Percentiles rank a stretch among this genome's conserved stretches.
Evolutionary conservation across 164 flowering plant genomes (phyloP).

Genomic region (Aristolochia californica): DNA sequence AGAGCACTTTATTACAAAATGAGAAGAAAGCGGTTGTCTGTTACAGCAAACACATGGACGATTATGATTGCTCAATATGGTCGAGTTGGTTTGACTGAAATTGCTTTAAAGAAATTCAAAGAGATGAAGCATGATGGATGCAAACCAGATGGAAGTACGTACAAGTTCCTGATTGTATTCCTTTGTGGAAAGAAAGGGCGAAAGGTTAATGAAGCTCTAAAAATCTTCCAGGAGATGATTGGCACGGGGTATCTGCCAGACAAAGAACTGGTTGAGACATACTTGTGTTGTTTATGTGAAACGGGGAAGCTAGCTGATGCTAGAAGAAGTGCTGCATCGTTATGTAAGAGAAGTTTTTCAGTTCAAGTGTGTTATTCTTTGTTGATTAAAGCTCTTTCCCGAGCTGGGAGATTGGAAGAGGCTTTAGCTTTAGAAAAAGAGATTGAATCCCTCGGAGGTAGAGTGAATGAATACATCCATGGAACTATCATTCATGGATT

Average conservation of each 20-base stretch:
- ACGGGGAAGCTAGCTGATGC: conserved; percentile 40
- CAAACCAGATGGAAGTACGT: conserved; percentile 50
- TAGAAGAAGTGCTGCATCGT: conserved; percentile 31
- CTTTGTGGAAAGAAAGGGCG: conserved; percentile 76
- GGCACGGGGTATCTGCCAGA: conserved; percentile 37
- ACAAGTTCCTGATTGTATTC: conserved; percentile 54
- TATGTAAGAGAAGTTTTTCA: conserved; percentile 41
- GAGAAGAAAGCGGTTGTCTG: conserved; percentile 43
- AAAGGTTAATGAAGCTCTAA: conserved; percentile 56
- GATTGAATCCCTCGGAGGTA: conserved; percentile 23
- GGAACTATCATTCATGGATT: conserved; percentile 77
- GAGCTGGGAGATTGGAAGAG: conserved; percentile 58
- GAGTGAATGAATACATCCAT: conserved; percentile 35
- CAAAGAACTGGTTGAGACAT: conserved; percentile 54
- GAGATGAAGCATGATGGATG: conserved; percentile 55
- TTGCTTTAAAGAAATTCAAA: conserved; percentile 41
- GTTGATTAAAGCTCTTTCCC: conserved; percentile 62
- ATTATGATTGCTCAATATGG: conserved; percentile 81
- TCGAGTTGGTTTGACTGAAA: conserved; percentile 66
- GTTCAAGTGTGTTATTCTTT: conserved; percentile 46
- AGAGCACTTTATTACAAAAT: conserved; percentile 61
- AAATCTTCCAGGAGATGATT: conserved; percentile 56
- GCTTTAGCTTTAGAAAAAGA: conserved; percentile 39
- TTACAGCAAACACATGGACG: conserved; percentile 76
- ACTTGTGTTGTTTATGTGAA: conserved; percentile 67